Base-by-base conservation (phyloP, 2,329 filamentous ascomycete genomes). In the Aspergillus udagawae region DNA sequence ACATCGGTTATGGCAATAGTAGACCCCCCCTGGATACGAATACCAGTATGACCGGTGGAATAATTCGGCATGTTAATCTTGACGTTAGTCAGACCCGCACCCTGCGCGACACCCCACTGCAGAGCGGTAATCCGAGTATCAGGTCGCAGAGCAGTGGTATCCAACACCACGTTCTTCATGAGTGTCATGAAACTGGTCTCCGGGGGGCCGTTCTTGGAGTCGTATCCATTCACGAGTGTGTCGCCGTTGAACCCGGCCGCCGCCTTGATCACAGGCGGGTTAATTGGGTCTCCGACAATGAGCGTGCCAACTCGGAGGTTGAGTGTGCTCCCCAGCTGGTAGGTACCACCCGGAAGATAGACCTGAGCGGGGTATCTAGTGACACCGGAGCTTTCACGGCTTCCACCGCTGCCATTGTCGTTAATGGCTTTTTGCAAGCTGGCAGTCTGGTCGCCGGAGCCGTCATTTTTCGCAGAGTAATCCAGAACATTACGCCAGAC, bases 71-170 rank as follows among this genome's bases (percentile, higher is more conserved):
- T 74, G 5, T 66, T 66, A 20, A 74, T 66, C 17, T 66, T 55
- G 1, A 73, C 58, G 28, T 73, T 74, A 5, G 68, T 67, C 49
- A 73, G 54, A 2, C 70, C 70, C 2, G 67, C 65, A 0, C 66
- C 71, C 49, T 74, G 72, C 10, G 66, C 67, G 27, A 73, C 69
- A 20, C 68, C 67, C 71, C 71, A 74, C 52, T 73, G 68, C n/a
- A 72, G 54, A 3, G 69, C 63, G 4, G 65, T 68, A 17, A 73
- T 56, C 5, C 51, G 57, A 3, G 52, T 63, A 25, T 55, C 56
- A 0, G 58, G 25, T 0, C 56, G 7, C 1, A 73, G 57, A 2
- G 61, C 58, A 3, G 67, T 69, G 1, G 68, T 70, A 48, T 73
- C 71, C 5, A 73, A 44, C 35, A 73, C 62, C 0, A 73, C 50